Evolutionary conservation across 1,139 yeast species (phyloP).

Genomic region (Debaryomycetaceae sp.): DNA sequence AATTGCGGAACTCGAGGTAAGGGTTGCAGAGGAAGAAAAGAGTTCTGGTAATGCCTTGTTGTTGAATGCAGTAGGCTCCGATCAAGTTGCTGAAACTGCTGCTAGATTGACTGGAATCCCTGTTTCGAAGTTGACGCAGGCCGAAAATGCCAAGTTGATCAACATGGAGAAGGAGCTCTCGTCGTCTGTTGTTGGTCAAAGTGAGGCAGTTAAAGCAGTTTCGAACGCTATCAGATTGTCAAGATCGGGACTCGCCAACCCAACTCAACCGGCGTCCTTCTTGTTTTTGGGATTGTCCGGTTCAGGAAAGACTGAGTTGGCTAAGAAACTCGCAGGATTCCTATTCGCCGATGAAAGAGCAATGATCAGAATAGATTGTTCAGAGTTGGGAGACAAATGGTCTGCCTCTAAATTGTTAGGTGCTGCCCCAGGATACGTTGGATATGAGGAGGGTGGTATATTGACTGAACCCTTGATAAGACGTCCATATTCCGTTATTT

Average conservation of each 20-base stretch:
- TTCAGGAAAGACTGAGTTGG: conserved; percentile 97
- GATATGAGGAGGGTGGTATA: conserved; percentile 97
- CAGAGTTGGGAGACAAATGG: conserved; percentile 93
- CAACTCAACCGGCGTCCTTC: conserved; percentile 95
- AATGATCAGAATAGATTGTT: conserved; percentile 95
- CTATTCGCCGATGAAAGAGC: conserved; percentile 94
- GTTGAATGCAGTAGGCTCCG: conserved; percentile 87
- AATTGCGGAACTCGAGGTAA: conserved; percentile 69
- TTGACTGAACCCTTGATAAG: conserved; percentile 88
- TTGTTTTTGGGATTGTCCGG: conserved; percentile 94
- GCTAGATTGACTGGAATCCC: conserved; percentile 98
- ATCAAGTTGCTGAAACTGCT: conserved; percentile 94
- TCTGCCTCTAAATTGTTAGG: conserved; percentile 93
- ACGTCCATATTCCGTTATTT: conserved; percentile 89
- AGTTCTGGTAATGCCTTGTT: conserved; percentile 62
- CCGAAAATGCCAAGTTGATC: conserved; percentile 89
- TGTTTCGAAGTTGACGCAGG: conserved; percentile 93
- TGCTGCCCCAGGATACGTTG: conserved; percentile 98
- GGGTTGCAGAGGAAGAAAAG: conserved; percentile 71
- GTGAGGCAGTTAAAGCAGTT: conserved; percentile 94
- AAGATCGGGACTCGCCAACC: conserved; percentile 94
- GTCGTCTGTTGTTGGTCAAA: conserved; percentile 87
- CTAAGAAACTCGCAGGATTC: conserved; percentile 94
- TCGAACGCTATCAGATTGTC: conserved; percentile 90
- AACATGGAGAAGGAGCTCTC: conserved; percentile 90